Evolutionary conservation across 495 filamentous ascomycete genomes (phyloP), one percentile per base, ranked within the genome.

Genomic region (Penicillium taxi): DNA sequence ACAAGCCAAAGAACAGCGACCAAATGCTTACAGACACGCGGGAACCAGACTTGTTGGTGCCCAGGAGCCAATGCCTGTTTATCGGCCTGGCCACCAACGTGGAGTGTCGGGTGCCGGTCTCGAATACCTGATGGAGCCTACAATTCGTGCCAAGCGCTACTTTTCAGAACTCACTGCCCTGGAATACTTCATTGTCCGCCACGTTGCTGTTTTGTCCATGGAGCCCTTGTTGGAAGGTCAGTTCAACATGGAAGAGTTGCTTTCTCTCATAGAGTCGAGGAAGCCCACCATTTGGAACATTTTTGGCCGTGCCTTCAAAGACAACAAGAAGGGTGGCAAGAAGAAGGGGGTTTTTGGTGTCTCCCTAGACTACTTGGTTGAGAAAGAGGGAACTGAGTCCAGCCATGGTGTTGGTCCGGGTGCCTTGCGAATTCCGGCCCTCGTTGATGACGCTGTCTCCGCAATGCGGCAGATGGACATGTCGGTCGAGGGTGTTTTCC

Each of bases 391-490:
- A 25, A 90, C 87, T 20, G 91, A 99, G 55, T 95, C 86, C 5
- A 95, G 86, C 6, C 86, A 95, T 55, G 93, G 93, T 15, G 83
- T 99, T 39, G 91, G 93, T 6, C 91, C 91, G 12, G 89, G 88
- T 23, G 79, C 83, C 32, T 69, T 99, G 19, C 80, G 83, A 37
- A 84, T 96, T 25, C 91, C 91, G 9, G 80, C 83, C 2, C 70
- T 99, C 37, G 73, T 99, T 23, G 88, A 96, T 53, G 93, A 96
- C 51, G 77, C 88, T 17, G 77, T 96, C 9, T 84, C 84, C 4
- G 85, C 89, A 18, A 91, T 99, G 85, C 79, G 86, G 44, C 90
- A 86, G 53, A 99, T 96, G 88, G 91, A 99, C 61, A 94, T 99
- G 73, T 94, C 87, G 12, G 86, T 96, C 6, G 91, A 99, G 55